Conservation (phyloP, 352 stramenopile species). For the Phytophthora meadii region DNA sequence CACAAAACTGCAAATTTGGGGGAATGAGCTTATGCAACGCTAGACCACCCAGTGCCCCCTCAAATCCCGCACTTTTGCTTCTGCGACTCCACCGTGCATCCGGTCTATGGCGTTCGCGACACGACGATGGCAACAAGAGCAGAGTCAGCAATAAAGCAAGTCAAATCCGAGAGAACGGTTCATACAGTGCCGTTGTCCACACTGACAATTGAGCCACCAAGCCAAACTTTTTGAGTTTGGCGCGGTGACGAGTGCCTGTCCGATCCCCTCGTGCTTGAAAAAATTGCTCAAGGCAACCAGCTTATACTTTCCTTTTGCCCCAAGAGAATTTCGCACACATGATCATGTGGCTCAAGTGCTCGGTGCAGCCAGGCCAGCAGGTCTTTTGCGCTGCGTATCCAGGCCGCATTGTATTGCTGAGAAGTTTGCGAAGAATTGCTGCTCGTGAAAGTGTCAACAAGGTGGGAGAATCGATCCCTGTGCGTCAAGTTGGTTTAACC, state of each 20-base stretch:
- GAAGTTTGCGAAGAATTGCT: not conserved
- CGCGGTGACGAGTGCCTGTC: not conserved
- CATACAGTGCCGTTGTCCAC: not conserved
- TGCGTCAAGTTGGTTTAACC: no score
- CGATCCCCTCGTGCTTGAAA: not conserved
- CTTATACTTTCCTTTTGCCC: not conserved
- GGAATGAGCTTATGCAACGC: constrained; percentile 28
- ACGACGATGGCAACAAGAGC: constrained; percentile 20
- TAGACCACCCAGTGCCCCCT: constrained; percentile 21
- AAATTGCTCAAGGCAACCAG: not conserved
- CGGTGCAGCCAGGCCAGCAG: constrained; percentile 17
- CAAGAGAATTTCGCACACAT: not conserved
- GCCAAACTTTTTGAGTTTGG: not conserved
- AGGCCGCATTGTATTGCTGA: constrained; percentile 7
- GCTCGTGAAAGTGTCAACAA: constrained; percentile 5
- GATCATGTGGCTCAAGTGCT: constrained; percentile 21
- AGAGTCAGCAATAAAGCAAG: constrained; percentile 15
- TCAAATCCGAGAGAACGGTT: constrained; percentile 25
- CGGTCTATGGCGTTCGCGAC: constrained; percentile 24
- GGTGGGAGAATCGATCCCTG: no score
- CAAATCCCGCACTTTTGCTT: constrained; percentile 30
- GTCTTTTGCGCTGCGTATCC: constrained; percentile 2
- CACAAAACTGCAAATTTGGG: constrained; percentile 22
- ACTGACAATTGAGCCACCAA: not conserved
- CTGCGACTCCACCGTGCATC: constrained; percentile 13